phyloP scores from a whole-genome alignment of 2,329 filamentous ascomycete genomes.

The Epichloe uncinata region DNA sequence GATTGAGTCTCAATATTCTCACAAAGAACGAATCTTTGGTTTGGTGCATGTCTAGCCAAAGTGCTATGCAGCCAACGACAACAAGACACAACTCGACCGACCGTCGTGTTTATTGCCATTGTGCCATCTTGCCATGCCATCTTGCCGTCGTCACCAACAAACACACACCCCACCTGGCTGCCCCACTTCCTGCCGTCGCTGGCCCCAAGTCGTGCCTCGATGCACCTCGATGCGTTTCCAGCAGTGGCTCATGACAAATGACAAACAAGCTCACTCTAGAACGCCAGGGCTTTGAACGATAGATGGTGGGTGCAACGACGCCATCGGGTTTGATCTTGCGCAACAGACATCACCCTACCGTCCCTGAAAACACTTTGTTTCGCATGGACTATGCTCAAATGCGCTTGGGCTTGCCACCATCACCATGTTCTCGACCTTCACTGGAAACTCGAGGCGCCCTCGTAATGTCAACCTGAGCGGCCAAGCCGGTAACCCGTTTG shows the following conservation, averaged over 20 bases:
- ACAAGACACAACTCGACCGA: too few species aligned
- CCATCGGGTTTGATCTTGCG: neutral
- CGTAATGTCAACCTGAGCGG: slow-evolving; percentile 92
- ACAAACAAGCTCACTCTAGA: neutral
- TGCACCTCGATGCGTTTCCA: neutral
- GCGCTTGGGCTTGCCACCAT: slow-evolving; percentile 7
- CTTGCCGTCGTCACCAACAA: neutral
- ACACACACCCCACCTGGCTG: neutral
- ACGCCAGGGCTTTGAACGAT: neutral
- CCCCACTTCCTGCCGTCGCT: neutral
- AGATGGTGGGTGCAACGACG: slow-evolving; percentile 1
- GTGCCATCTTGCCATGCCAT: too few species aligned
- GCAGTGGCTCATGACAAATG: neutral
- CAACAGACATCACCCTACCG: neutral
- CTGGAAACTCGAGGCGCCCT: slow-evolving; percentile 69
- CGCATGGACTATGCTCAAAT: neutral
- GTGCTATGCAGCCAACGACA: too few species aligned
- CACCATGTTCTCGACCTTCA: slow-evolving; percentile 84
- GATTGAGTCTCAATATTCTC: too few species aligned
- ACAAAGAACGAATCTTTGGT: too few species aligned
- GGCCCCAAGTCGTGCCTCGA: neutral
- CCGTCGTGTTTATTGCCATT: neutral
- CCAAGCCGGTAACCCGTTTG: slow-evolving; percentile 68
- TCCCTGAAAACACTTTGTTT: neutral
- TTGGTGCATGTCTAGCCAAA: too few species aligned